Evolutionary conservation across 1,284 basidiomycete species (phyloP).

Genomic region (Cryptococcus sp.): DNA sequence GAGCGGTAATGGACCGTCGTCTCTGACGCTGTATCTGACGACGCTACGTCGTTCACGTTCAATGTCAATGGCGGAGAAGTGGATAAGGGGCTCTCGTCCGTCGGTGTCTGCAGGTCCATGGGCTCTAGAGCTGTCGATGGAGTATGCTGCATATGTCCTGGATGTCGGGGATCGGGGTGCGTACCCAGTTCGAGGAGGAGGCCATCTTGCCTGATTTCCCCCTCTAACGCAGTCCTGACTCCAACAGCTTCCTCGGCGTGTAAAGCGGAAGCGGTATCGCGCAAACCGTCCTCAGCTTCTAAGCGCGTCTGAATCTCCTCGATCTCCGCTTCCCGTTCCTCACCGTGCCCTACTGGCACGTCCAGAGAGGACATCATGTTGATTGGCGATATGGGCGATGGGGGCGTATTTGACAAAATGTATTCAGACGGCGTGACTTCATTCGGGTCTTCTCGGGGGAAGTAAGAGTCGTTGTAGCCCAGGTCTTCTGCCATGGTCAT

Average conservation of each 20-base stretch:
- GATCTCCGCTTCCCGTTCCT: slow-evolving; percentile 17
- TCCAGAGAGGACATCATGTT: slow-evolving; percentile 17
- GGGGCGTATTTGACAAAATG: slow-evolving; percentile 48
- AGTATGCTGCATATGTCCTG: slow-evolving; percentile 37
- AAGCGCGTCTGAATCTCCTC: slow-evolving; percentile 23
- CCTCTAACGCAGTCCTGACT: slow-evolving; percentile 16
- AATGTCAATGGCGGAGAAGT: not conserved
- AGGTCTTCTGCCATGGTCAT: slow-evolving; percentile 85
- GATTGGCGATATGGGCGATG: slow-evolving; percentile 13
- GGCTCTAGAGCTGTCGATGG: slow-evolving; percentile 36
- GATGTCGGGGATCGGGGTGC: slow-evolving; percentile 32
- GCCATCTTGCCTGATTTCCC: slow-evolving; percentile 8
- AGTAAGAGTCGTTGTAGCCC: slow-evolving; percentile 84
- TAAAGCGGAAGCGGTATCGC: slow-evolving; percentile 8
- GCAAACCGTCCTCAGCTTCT: slow-evolving; percentile 23
- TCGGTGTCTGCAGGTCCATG: slow-evolving; percentile 19
- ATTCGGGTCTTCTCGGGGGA: slow-evolving; percentile 51
- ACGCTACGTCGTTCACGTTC: not conserved
- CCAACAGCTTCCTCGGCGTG: slow-evolving; percentile 14
- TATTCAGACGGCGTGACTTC: slow-evolving; percentile 45
- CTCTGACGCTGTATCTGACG: not conserved
- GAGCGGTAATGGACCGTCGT: slow-evolving; percentile 1
- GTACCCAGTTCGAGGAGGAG: slow-evolving; percentile 26
- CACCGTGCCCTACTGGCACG: slow-evolving; percentile 14
- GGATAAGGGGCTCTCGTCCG: not conserved